Evolutionary conservation across 2,329 filamentous ascomycete genomes (phyloP).

Genomic region (Aurifilum marmelostoma): DNA sequence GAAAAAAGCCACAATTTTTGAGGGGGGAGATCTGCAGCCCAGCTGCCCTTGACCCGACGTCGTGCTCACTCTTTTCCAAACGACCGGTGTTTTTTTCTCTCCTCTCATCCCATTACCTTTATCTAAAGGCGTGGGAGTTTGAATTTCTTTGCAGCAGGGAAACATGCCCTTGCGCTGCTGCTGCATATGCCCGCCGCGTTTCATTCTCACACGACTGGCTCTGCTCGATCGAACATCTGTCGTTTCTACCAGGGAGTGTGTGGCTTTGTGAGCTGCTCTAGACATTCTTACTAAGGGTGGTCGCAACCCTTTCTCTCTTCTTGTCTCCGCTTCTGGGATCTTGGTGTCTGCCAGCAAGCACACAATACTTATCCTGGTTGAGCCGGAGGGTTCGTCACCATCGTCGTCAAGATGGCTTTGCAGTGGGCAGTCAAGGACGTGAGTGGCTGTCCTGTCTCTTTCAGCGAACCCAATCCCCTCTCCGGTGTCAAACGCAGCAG

Average conservation of each 20-base stretch:
- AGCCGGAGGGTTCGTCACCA: neutral
- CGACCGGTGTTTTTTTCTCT: neutral
- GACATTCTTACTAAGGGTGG: neutral
- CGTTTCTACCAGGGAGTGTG: neutral
- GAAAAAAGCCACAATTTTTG: neutral
- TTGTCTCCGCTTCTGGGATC: no score
- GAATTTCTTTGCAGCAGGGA: conserved; percentile 1
- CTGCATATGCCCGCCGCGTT: neutral
- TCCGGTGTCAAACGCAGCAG: no score
- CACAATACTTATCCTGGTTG: neutral
- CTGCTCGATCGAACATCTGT: neutral
- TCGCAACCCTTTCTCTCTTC: neutral
- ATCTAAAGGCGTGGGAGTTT: neutral
- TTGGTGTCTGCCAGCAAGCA: neutral
- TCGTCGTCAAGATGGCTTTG: conserved; percentile 23
- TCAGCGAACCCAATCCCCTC: no score
- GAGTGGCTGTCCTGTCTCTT: conserved; percentile 29
- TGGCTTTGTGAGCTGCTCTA: neutral
- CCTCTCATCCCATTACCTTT: no score
- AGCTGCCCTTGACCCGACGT: neutral
- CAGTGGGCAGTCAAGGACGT: conserved; percentile 41
- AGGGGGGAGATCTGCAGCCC: conserved; percentile 7
- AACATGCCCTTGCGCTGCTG: conserved; percentile 16
- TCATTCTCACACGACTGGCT: neutral
- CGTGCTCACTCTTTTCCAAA: neutral